Conservation (phyloP, 805 yeast genomes). For the Yamadazyma sp. region DNA sequence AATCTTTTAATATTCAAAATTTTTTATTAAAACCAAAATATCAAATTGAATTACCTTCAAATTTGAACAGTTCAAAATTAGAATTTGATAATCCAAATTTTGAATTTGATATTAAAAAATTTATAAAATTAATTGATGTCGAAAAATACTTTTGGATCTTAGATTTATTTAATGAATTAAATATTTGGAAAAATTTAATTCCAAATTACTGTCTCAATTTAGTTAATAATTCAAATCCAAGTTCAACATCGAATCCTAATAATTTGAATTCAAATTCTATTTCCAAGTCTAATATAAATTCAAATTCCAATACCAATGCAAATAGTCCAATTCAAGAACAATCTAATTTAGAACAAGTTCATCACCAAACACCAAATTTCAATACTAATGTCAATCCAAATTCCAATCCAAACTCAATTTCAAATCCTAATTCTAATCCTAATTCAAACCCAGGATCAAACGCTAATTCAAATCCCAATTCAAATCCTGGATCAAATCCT, state of each 20-base stretch:
- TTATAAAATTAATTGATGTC: conserved; percentile 19
- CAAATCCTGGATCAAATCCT: too few relatives aligned
- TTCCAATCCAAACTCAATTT: too few relatives aligned
- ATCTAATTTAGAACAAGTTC: too few relatives aligned
- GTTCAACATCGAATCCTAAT: background rate
- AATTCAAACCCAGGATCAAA: background rate
- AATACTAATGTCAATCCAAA: too few relatives aligned
- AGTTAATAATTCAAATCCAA: conserved; percentile 4
- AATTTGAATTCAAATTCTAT: background rate
- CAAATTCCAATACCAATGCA: too few relatives aligned
- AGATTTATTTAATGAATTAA: conserved; percentile 38
- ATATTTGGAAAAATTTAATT: conserved; percentile 34
- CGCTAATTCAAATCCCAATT: background rate
- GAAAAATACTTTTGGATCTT: conserved; percentile 38
- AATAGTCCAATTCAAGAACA: too few relatives aligned
- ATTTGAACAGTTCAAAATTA: conserved; percentile 11
- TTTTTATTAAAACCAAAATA: conserved; percentile 13
- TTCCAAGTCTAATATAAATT: too few relatives aligned
- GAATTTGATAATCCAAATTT: conserved; percentile 12
- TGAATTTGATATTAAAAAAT: conserved; percentile 11
- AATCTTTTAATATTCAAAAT: conserved; percentile 12
- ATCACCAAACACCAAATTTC: too few relatives aligned
- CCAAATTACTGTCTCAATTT: conserved; percentile 30
- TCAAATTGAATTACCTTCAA: conserved; percentile 10
- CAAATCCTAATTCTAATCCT: too few relatives aligned